Evolutionary conservation across 2,329 filamentous ascomycete species (phyloP), one percentile per base, ranked within the genome.

Genomic region (Myrmaecium sp.): DNA sequence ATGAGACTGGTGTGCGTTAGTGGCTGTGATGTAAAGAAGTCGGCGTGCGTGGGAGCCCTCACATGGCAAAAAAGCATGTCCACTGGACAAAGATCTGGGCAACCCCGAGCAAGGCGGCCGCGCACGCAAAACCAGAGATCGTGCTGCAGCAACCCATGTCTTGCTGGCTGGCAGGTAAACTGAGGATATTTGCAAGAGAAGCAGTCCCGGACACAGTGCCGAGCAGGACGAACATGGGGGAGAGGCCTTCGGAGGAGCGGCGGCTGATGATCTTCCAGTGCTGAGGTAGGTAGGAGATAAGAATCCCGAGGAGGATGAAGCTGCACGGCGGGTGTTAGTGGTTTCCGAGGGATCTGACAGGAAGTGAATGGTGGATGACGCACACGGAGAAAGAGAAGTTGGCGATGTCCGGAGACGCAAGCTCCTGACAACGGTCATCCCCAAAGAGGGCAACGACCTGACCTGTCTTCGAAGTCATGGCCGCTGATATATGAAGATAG

Each of bases 271-370:
- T 95, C 43, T 89, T 82, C 50, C 77, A 69, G 54, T 95, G 86
- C 49, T 98, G 89, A 1, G 89, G 89, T 3, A 95, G 66, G 57
- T 98, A 98, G 17, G 86, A 95, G 31, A 92, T 58, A 34, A 94
- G 62, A 41, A 95, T 84, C 30, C 86, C 86, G 40, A 92, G 48
- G 34, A 95, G 63, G 39, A 95, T 81, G 42, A 92, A 53, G 34
- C 66, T 69, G 33, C 31, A n/a, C n/a, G n/a, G n/a, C n/a, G 14
- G 24, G 26, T 34, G 12, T 26, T 46, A 15, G 30, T 23, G 14
- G 17, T 19, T 30, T 18, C 29, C 21, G 12, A 31, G 27, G 30
- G n/a, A 17, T 24, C 23, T 28, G 32, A 23, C 17, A 25, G 24
- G 11, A 11, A 21, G 13, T 22, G 17, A 28, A 15, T 17, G 12